Percentiles rank a stretch among this genome's conserved stretches.
Evolutionary conservation across 257 asterid genomes (phyloP).

Genomic region (Penstemon eatonii): DNA sequence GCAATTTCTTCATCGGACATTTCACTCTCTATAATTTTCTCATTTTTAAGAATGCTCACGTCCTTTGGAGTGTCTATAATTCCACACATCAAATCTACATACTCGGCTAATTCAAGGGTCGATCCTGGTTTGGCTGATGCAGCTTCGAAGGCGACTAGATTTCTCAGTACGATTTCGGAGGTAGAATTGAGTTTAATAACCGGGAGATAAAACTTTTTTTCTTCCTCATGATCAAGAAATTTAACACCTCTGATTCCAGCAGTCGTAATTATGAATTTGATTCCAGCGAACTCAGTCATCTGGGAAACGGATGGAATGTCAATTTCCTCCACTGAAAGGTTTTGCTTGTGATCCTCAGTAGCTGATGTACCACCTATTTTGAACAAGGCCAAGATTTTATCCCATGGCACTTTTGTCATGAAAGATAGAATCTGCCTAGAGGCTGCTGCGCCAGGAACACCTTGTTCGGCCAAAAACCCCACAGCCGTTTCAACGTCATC

Average conservation of each 20-base stretch:
- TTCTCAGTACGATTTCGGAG: slow-evolving; percentile 32
- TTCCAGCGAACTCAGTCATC: slow-evolving; percentile 11
- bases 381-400: not conserved
- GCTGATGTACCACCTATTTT: not conserved
- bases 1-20: slow-evolving; percentile 14
- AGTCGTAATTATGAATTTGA: not conserved
- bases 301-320: slow-evolving; percentile 23
- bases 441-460: not conserved
- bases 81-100: slow-evolving; percentile 33
- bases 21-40: not conserved
- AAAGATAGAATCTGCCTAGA: not conserved
- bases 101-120: slow-evolving; percentile 13
- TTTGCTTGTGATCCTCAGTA: not conserved
- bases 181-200: slow-evolving; percentile 7
- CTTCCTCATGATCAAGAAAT: not conserved
- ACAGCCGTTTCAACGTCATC: no score
- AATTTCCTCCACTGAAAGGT: not conserved
- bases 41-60: slow-evolving; percentile 11
- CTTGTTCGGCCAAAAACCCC: not conserved
- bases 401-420: not conserved
- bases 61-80: slow-evolving; percentile 24
- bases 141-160: slow-evolving; percentile 31
- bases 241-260: slow-evolving; percentile 25
- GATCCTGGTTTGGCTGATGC: slow-evolving; percentile 14
- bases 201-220: slow-evolving; percentile 15